Percentiles rank a stretch among this genome's conserved stretches.
Evolutionary conservation across 2,329 filamentous ascomycete species (phyloP).

Genomic region (Hypoxylon sp.): DNA sequence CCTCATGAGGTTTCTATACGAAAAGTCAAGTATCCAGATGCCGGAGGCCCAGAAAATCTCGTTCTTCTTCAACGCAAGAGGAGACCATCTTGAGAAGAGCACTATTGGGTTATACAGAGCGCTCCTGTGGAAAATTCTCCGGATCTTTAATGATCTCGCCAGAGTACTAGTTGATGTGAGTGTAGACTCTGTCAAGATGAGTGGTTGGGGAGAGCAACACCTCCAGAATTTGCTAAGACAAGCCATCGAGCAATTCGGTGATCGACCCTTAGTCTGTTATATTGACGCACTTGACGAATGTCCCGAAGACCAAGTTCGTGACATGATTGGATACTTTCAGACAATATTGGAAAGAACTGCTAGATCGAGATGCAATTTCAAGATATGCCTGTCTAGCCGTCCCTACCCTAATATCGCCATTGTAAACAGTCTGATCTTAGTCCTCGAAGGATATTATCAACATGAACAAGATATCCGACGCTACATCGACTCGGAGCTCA

Average conservation of each 20-base stretch:
- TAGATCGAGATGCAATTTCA: not conserved
- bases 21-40: not conserved
- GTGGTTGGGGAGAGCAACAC: not conserved
- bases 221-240: not conserved
- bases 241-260: not conserved
- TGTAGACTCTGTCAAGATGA: not conserved
- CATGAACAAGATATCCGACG: not conserved
- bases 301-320: not conserved
- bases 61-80: slow-evolving; percentile 3
- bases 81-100: not conserved
- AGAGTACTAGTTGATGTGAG: not conserved
- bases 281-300: slow-evolving; percentile 3
- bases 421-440: not conserved
- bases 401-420: not conserved
- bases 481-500: not conserved
- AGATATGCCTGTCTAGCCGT: not conserved
- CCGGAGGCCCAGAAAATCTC: not conserved
- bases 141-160: not conserved
- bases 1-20: not conserved
- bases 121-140: not conserved
- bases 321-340: not conserved
- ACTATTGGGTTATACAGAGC: not conserved
- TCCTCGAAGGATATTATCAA: not conserved
- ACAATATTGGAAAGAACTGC: not conserved
- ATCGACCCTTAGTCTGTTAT: not conserved